Evolutionary conservation across 352 stramenopile species (phyloP).

Genomic region (Albugo laibachii): DNA sequence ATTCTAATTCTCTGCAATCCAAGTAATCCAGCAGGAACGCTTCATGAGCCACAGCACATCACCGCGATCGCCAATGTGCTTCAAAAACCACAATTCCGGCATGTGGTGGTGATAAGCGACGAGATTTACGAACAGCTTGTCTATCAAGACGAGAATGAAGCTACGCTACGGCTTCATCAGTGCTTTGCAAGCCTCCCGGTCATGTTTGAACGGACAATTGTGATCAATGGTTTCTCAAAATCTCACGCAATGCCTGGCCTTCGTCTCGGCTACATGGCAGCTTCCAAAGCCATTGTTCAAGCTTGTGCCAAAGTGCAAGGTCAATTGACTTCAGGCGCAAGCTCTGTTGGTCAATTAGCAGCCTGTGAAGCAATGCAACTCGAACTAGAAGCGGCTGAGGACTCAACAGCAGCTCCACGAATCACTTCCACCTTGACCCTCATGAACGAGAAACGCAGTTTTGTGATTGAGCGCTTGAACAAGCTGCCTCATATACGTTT

Average conservation of each 20-base stretch:
- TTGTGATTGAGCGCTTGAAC: constrained; percentile 65
- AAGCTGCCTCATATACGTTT: constrained; percentile 72
- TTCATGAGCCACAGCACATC: constrained; percentile 34
- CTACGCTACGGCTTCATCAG: constrained; percentile 28
- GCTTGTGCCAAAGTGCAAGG: constrained; percentile 85
- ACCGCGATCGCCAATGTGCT: constrained; percentile 32
- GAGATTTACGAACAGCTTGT: constrained; percentile 94
- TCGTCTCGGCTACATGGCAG: constrained; percentile 84
- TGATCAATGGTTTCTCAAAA: constrained; percentile 95
- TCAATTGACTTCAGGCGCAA: constrained; percentile 90
- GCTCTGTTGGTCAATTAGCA: constrained; percentile 81
- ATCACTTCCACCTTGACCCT: constrained; percentile 29
- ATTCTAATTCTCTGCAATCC: constrained; percentile 93
- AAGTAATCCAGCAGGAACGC: constrained; percentile 85
- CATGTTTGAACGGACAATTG: constrained; percentile 85
- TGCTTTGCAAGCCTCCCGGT: constrained; percentile 47
- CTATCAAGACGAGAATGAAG: constrained; percentile 57
- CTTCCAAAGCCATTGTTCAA: constrained; percentile 59
- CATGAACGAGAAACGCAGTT: constrained; percentile 80
- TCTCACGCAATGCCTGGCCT: constrained; percentile 93
- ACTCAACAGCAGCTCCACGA: constrained; percentile 8
- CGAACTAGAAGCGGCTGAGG: constrained; percentile 34
- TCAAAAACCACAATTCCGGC: constrained; percentile 32
- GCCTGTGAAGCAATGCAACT: constrained; percentile 80
- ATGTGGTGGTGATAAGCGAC: constrained; percentile 81